Percentiles rank a stretch among this genome's conserved stretches.
These are phyloP conservation scores for Immersiella caudata DNA, from an alignment of 495 filamentous ascomycete genomes.

Conservation along the genomic window DNA sequence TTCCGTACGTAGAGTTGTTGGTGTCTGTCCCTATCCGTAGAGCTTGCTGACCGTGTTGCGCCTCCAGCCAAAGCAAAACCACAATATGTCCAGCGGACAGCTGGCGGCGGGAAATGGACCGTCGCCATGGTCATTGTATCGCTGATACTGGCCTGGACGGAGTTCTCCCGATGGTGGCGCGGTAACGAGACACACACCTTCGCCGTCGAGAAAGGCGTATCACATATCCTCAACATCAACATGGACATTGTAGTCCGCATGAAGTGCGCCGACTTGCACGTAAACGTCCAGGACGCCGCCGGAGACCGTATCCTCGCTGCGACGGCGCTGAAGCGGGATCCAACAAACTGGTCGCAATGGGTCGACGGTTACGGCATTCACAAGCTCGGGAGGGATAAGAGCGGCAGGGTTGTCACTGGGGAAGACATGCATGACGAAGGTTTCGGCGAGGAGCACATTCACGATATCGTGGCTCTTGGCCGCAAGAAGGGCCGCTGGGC, in stretches of 20 bases:
- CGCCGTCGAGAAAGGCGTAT: slow-evolving; percentile 89
- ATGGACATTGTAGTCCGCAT: slow-evolving; percentile 92
- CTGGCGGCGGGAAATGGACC: slow-evolving; percentile 91
- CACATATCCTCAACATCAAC: slow-evolving; percentile 89
- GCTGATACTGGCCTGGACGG: slow-evolving; percentile 70
- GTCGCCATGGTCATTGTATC: slow-evolving; percentile 75
- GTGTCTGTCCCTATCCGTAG: background rate
- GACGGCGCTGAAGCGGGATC: slow-evolving; percentile 69
- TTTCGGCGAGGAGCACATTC: slow-evolving; percentile 70
- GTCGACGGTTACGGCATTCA: slow-evolving; percentile 71
- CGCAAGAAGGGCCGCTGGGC: slow-evolving; percentile 62
- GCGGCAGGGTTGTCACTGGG: slow-evolving; percentile 52
- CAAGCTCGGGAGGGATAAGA: slow-evolving; percentile 56
- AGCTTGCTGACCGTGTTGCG: slow-evolving; percentile 28
- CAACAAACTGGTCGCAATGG: slow-evolving; percentile 82
- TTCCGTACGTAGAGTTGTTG: slow-evolving; percentile 71
- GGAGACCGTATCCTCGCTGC: slow-evolving; percentile 89
- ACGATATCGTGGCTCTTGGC: slow-evolving; percentile 69
- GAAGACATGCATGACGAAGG: slow-evolving; percentile 60
- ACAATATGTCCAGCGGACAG: slow-evolving; percentile 81
- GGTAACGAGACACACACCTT: slow-evolving; percentile 87
- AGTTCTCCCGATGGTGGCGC: slow-evolving; percentile 78
- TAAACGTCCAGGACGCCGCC: slow-evolving; percentile 97
- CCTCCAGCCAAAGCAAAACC: slow-evolving; percentile 86
- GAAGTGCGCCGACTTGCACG: slow-evolving; percentile 81